Evolutionary conservation across 2,329 filamentous ascomycete species (phyloP).

Genomic region (Phaeosphaeriaceae sp.): DNA sequence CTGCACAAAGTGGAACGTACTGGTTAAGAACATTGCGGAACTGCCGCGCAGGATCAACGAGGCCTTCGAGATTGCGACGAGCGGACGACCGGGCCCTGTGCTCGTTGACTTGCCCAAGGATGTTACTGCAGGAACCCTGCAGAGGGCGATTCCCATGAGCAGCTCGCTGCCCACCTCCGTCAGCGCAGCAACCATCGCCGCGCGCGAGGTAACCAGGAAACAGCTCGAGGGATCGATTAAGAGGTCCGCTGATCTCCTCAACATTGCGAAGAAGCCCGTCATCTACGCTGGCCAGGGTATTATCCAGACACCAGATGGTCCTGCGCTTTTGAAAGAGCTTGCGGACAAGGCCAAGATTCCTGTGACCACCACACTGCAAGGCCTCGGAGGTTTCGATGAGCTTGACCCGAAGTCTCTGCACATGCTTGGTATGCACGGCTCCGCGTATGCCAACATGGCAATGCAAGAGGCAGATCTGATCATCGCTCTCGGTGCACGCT

Average conservation of each 20-base stretch:
- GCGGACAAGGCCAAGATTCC: constrained; percentile 89
- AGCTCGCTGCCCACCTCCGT: constrained; percentile 78
- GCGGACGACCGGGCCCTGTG: constrained; percentile 90
- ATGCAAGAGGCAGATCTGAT: constrained; percentile 98
- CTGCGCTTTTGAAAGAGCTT: constrained; percentile 81
- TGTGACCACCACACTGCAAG: constrained; percentile 94
- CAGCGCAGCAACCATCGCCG: constrained; percentile 84
- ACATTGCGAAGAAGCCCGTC: constrained; percentile 89
- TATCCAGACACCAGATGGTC: constrained; percentile 78
- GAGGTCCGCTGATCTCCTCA: constrained; percentile 82
- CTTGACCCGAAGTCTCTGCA: constrained; percentile 92
- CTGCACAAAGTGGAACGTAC: constrained; percentile 99
- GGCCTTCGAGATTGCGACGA: constrained; percentile 97
- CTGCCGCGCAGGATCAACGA: constrained; percentile 94
- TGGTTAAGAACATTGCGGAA: constrained; percentile 96
- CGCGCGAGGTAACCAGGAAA: constrained; percentile 73
- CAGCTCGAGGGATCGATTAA: constrained; percentile 76
- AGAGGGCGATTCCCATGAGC: constrained; percentile 82
- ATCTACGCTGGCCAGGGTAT: constrained; percentile 95
- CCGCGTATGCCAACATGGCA: constrained; percentile 96
- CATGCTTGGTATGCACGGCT: constrained; percentile 99
- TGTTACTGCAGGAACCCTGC: constrained; percentile 84
- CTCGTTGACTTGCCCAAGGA: constrained; percentile 97
- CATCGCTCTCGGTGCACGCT: constrained; percentile 90
- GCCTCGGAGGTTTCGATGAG: constrained; percentile 91